phyloP scores from a whole-genome alignment of 2,329 filamentous ascomycete genomes.

The Aspergillus sojae region DNA sequence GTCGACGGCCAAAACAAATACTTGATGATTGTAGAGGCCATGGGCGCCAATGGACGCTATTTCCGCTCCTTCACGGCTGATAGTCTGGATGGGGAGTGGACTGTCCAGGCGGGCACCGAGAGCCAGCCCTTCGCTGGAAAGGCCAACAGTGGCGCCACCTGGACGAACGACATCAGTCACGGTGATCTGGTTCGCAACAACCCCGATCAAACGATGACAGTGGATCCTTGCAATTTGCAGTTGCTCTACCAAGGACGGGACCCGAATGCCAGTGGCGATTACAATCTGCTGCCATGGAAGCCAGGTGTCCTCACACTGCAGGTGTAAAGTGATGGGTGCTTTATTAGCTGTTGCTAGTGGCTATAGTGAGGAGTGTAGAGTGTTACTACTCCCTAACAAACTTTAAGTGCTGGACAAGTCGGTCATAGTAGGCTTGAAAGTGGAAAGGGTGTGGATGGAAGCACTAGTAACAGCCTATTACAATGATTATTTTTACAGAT shows the following conservation, averaged over 20 bases:
- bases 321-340: background rate
- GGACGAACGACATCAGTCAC: constrained; percentile 70
- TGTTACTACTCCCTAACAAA: background rate
- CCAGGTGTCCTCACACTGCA: constrained; percentile 58
- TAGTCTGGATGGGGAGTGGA: constrained; percentile 61
- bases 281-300: constrained; percentile 57
- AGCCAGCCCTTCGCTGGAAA: constrained; percentile 66
- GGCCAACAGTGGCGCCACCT: constrained; percentile 65
- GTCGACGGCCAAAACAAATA: constrained; percentile 58
- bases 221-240: constrained; percentile 67
- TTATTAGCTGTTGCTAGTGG: background rate
- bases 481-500: background rate
- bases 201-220: constrained; percentile 63
- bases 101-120: constrained; percentile 59
- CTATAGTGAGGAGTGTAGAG: background rate
- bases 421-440: background rate
- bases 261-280: constrained; percentile 49
- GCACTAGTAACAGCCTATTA: background rate
- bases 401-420: background rate
- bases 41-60: constrained; percentile 61
- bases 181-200: constrained; percentile 62
- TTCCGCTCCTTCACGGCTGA: constrained; percentile 69
- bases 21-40: constrained; percentile 69
- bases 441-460: background rate
- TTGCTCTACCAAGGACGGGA: constrained; percentile 64